Evolutionary conservation across 805 yeast species (phyloP), one percentile per base, ranked within the genome.

Genomic region (Lipomyces mesembrius): DNA sequence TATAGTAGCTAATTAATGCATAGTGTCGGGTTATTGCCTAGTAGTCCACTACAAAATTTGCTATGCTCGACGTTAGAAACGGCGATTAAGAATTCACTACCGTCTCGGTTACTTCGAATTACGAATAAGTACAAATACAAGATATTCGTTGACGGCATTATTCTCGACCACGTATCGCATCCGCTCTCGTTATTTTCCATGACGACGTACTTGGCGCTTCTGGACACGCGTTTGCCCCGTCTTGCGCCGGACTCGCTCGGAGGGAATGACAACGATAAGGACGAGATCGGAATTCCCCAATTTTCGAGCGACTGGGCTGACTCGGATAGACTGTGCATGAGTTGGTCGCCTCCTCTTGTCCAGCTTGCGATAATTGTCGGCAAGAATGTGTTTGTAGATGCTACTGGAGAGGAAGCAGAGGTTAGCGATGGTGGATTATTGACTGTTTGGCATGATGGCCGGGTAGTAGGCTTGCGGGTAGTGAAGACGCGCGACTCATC

Each of bases 371-470:
- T 97, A 0, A 80, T 90, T 5, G 85, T 91, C 0, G 97, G 94
- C 1, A 86, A 87, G 64, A 80, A 83, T 61, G 83, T 88, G 9
- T 77, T 92, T 29, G 81, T 93, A 32, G 99, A 94, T 75, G 98
- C 99, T 0, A 88, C 96, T 0, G 80, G 85, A n/a, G 90, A 88
- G 66, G 99, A 94, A 77, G 93, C 91, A 75, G 90, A 87, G 68
- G 97, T 93, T 1, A 83, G 92, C 66, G 97, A 94, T 71, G 88
- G 90, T 66, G 97, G 97, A 0, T 70, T 94, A 25, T 80, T 92
- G 58, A 76, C 91, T 2, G 88, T 93, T 43, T 94, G 89, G 86
- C 84, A 85, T 64, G 79, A 87, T 65, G 87, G 87, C n/a, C 81
- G 82, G 65, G 85, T 91, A 0, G 84, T 87, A 11, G 83, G 96